A percentile compares a stretch with the other conserved stretches of the same genome.
These are phyloP conservation scores for Candida krabiensis DNA, from an alignment of 805 yeast species.

Conservation along the genomic window DNA sequence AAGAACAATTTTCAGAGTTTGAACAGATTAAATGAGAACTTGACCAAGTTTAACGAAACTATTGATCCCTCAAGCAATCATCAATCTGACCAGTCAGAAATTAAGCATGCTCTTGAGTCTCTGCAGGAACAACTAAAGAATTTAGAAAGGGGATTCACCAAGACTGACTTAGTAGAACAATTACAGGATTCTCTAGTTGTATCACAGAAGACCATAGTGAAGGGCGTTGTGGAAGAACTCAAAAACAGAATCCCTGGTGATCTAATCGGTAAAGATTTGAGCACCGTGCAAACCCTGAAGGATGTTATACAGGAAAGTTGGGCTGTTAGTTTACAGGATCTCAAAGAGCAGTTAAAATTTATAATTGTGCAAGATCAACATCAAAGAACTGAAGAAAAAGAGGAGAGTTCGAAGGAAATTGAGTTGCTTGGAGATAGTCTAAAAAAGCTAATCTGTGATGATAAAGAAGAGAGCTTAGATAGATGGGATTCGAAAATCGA, in stretches of 20 bases:
- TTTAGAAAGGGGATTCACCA: background rate
- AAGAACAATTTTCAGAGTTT: constrained; percentile 22
- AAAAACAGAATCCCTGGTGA: background rate
- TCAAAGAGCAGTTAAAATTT: no score
- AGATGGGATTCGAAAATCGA: no score
- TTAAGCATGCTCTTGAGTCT: background rate
- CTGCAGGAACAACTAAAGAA: background rate
- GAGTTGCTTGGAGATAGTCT: no score
- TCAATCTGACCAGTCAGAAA: background rate
- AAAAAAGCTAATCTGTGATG: no score
- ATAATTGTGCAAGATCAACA: no score
- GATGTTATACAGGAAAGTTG: no score
- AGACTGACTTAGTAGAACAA: background rate
- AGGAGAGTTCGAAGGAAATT: no score
- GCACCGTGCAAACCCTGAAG: no score
- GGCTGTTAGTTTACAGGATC: no score
- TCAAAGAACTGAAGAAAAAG: no score
- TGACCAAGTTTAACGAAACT: constrained; percentile 18
- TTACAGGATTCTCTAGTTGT: background rate
- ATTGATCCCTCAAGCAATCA: constrained; percentile 1
- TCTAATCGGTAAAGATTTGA: background rate
- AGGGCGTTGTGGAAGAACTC: background rate
- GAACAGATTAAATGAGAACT: constrained; percentile 20
- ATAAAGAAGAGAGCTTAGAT: no score
- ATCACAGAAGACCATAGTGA: background rate